Percentiles rank a stretch among this genome's conserved stretches.
Conservation (phyloP, 2,329 filamentous ascomycete species). For the Stachybotrys elegans region DNA sequence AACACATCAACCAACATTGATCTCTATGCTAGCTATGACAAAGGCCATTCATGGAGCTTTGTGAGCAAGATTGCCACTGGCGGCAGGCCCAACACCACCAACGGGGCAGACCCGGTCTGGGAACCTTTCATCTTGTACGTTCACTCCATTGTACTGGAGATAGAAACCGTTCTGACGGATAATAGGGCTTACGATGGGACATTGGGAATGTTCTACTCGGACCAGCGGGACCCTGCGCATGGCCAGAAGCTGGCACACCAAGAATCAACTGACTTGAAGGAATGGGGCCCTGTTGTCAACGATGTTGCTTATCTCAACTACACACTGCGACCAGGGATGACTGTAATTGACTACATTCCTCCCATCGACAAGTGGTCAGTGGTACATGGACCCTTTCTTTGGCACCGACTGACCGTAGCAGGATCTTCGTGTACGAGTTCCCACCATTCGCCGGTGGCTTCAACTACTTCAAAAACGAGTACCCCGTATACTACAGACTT, state of each 20-base stretch:
- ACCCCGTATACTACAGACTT: constrained; percentile 36
- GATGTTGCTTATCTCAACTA: constrained; percentile 52
- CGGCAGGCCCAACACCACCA: constrained; percentile 52
- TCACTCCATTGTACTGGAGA: background rate
- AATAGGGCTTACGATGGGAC: constrained; percentile 46
- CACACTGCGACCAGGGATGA: constrained; percentile 62
- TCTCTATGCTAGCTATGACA: constrained; percentile 58
- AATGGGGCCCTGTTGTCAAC: constrained; percentile 57
- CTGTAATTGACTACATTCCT: constrained; percentile 51
- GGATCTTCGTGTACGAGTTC: constrained; percentile 58
- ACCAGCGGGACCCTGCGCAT: constrained; percentile 58
- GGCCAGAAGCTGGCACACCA: constrained; percentile 67
- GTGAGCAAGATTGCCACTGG: constrained; percentile 59
- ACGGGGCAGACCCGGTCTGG: constrained; percentile 64
- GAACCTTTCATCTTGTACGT: constrained; percentile 57
- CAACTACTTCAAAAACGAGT: constrained; percentile 15
- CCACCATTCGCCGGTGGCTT: constrained; percentile 31
- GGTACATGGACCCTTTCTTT: background rate
- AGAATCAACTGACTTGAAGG: constrained; percentile 50
- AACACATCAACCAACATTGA: constrained; percentile 61
- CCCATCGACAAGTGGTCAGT: constrained; percentile 2
- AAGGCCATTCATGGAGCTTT: constrained; percentile 60
- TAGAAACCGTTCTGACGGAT: background rate
- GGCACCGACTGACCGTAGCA: background rate
- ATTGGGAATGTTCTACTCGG: constrained; percentile 63